Conservation (phyloP, 2,329 filamentous ascomycete genomes). For the Phialophora tarda region DNA sequence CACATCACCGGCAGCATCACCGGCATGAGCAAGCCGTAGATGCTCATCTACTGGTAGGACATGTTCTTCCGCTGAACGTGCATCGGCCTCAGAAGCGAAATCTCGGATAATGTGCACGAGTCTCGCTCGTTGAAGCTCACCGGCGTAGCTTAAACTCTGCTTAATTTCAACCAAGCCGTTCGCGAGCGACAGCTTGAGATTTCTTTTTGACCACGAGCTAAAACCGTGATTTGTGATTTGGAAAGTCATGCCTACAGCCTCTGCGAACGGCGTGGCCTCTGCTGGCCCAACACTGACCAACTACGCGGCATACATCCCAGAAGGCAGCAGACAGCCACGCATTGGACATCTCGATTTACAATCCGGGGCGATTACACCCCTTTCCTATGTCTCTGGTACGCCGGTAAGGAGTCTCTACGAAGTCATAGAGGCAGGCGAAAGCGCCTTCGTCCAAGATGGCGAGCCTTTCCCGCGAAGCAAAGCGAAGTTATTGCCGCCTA, state of each 20-base stretch:
- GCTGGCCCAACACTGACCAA: constrained; percentile 17
- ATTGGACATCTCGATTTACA: constrained; percentile 53
- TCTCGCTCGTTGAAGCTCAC: background rate
- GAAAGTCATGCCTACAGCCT: constrained; percentile 2
- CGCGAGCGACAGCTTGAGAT: background rate
- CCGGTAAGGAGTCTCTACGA: constrained; percentile 57
- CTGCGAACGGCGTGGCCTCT: background rate
- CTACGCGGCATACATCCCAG: constrained; percentile 20
- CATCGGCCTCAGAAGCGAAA: constrained; percentile 1
- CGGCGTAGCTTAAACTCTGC: background rate
- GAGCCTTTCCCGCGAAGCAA: constrained; percentile 43
- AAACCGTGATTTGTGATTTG: background rate
- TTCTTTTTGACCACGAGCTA: background rate
- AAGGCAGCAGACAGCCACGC: constrained; percentile 36
- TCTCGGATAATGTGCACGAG: background rate
- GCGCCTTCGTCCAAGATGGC: constrained; percentile 47
- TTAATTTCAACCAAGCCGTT: background rate
- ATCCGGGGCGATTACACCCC: constrained; percentile 49
- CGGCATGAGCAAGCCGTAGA: background rate
- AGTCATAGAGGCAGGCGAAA: constrained; percentile 56
- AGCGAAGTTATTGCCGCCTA: constrained; percentile 48
- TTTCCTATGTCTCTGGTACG: constrained; percentile 56
- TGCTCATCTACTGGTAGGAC: constrained; percentile 1
- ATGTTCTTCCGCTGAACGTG: background rate
- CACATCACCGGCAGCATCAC: background rate